Percentiles rank a stretch among this genome's conserved stretches.
phyloP scores from a whole-genome alignment of 345 rosid species.

The Murraya paniculata region DNA sequence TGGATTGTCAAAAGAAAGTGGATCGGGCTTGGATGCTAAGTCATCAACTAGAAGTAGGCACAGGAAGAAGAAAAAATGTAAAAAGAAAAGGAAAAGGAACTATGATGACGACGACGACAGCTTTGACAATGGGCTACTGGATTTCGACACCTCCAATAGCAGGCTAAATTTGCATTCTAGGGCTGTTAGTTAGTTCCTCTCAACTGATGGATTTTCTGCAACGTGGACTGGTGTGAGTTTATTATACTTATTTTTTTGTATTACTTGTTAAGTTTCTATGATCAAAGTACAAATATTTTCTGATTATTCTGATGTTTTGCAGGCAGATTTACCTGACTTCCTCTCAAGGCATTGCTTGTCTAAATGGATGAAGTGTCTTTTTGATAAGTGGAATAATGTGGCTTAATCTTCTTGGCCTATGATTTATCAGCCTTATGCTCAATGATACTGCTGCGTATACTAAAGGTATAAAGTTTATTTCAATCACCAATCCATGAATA shows the following conservation, averaged over 20 bases:
- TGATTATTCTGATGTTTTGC: slow-evolving; percentile 22
- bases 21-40: slow-evolving; percentile 40
- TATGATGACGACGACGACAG: slow-evolving; percentile 26
- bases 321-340: slow-evolving; percentile 89
- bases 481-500: not conserved
- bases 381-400: slow-evolving; percentile 28
- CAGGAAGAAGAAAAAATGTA: slow-evolving; percentile 49
- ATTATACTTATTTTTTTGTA: not conserved
- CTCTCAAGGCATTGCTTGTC: slow-evolving; percentile 72
- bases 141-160: slow-evolving; percentile 28
- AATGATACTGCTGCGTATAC: not conserved
- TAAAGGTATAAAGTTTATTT: not conserved
- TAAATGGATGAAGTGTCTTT: slow-evolving; percentile 69
- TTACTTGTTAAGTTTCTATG: not conserved
- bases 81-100: slow-evolving; percentile 52
- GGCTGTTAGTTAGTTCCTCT: slow-evolving; percentile 71
- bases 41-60: slow-evolving; percentile 39
- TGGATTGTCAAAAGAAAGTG: slow-evolving; percentile 42
- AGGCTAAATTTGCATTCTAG: slow-evolving; percentile 26
- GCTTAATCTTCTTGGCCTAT: slow-evolving; percentile 23
- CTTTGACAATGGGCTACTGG: slow-evolving; percentile 35
- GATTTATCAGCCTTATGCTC: too few species aligned
- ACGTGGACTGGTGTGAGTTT: slow-evolving; percentile 81
- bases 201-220: slow-evolving; percentile 67
- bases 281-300: not conserved